phyloP scores from a whole-genome alignment of 2,329 filamentous ascomycete genomes.

The Talaromyces sp. region DNA sequence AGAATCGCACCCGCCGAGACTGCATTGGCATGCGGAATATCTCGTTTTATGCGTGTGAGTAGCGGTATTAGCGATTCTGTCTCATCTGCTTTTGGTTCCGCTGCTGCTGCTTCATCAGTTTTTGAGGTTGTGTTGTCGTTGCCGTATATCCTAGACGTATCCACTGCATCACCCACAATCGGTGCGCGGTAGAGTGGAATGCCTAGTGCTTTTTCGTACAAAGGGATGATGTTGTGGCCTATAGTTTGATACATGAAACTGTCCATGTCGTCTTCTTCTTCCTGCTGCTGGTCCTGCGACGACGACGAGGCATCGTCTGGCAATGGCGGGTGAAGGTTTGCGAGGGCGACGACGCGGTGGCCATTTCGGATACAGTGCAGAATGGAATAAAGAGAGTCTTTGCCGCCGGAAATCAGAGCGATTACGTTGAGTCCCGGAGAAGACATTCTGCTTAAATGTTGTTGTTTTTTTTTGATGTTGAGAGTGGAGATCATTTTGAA shows the following conservation, averaged over 20 bases:
- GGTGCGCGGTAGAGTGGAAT: constrained; percentile 77
- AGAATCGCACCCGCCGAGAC: constrained; percentile 87
- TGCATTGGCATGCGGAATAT: constrained; percentile 76
- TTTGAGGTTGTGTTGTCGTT: constrained; percentile 16
- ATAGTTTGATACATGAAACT: constrained; percentile 99
- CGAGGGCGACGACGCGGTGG: constrained; percentile 78
- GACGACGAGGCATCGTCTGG: constrained; percentile 8
- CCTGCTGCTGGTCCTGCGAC: too few species aligned
- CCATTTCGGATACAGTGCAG: constrained; percentile 84
- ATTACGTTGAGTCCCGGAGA: constrained; percentile 61
- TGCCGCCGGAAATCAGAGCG: constrained; percentile 88
- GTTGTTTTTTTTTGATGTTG: constrained; percentile 12
- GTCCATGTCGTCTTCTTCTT: constrained; percentile 56
- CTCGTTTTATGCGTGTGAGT: constrained; percentile 58
- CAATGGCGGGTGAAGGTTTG: constrained; percentile 69
- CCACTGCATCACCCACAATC: constrained; percentile 66
- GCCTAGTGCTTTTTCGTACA: constrained; percentile 72
- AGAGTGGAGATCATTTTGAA: background rate
- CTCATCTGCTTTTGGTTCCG: too few species aligned
- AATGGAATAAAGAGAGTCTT: constrained; percentile 92
- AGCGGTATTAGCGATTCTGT: constrained; percentile 81
- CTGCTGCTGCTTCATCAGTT: background rate
- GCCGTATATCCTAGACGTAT: constrained; percentile 66
- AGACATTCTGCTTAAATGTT: too few species aligned
- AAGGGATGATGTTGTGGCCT: constrained; percentile 76